Base-by-base conservation (phyloP, 371 early-diverging fungal species). In the Batkoa obscura region DNA sequence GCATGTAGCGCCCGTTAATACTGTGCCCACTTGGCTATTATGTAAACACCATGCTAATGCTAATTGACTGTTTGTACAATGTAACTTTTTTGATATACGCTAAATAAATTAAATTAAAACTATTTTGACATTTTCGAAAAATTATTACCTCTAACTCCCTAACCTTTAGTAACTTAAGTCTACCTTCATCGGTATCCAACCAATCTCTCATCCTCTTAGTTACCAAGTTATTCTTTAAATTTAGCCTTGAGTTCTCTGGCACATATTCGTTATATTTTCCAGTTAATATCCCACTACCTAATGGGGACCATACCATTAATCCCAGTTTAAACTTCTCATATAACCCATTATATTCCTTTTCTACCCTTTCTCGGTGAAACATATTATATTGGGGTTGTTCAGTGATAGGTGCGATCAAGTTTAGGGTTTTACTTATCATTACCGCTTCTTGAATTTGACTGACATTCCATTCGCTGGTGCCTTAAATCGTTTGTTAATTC, bases 371-470 rank as follows among this genome's bases (percentile, higher is more conserved):
- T 5, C 90, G 80, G 60, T 84, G 78, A 56, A 88, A 69, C 84
- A 88, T 79, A 65, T 86, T 85, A 68, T 90, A 90, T 66, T 90
- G 87, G 9, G 85, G 80, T 62, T 86, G 84, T 71, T 86, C 78
- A 62, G 76, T 69, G 61, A 83, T 65, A 10, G 86, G 87, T 12
- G 74, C 76, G 46, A 86, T 79, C 37, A 88, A 61, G 13, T 72
- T 68, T n/a, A 88, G 59, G 41, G 72, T 64, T 31, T 76, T 68
- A 3, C 88, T 87, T 12, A 88, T 73, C 36, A 69, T 64, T 55
- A 79, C 73, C 2, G 90, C 90, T 58, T 90, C 86, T 13, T 74
- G 71, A 58, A 89, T 75, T 63, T 86, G 76, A 63, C 82, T 78
- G 0, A 84, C 76, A 23, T 78, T 76, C 90, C 90, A 90, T 70